Evolutionary conservation across 345 rosid genomes (phyloP), one percentile per base, ranked within the genome.

Genomic region (Lumnitzera racemosa): DNA sequence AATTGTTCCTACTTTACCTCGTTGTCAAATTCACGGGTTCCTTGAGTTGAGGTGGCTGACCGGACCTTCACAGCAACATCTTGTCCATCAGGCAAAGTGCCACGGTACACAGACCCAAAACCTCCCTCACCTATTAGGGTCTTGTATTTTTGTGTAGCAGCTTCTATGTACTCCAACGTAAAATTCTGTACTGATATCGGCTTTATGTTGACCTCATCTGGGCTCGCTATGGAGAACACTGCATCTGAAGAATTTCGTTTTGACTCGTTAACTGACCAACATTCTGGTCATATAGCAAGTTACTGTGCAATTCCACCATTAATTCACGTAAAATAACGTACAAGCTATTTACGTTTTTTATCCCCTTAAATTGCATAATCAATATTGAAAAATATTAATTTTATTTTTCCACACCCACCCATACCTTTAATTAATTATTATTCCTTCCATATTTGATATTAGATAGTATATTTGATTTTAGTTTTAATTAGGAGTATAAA

Each of bases 21-120:
- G 31, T 79, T 77, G 49, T 81, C 73, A 2, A 84, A 84, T 57
- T 84, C 80, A 52, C 80, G 78, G 53, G 74, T 77, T 56, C 89
- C 86, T 56, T 81, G 84, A 12, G 74, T 72, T 23, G 86, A 84
- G n/a, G 81, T 77, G 20, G 82, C 74, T 51, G 86, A 81, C 5
- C 81, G 67, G 53, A 81, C 81, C 78, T 84, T 84, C 24, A 77
- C 83, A 46, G 84, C 86, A 47, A 79, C 84, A 66, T 77, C 81
- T 49, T 74, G 73, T 31, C 84, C 84, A 69, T 77, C 80, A 57
- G 51, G 58, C 62, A 84, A 63, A 63, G 75, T 77, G 41, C 86
- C 90, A 27, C 59, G 72, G 66, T 75, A 81, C 16, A 81, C 84
- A 11, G 80, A 63, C 59, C 86, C 83, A 43, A 81, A 84, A 15